Conservation (phyloP, 2,329 filamentous ascomycete genomes). For the Ophiostoma perfectum region DNA sequence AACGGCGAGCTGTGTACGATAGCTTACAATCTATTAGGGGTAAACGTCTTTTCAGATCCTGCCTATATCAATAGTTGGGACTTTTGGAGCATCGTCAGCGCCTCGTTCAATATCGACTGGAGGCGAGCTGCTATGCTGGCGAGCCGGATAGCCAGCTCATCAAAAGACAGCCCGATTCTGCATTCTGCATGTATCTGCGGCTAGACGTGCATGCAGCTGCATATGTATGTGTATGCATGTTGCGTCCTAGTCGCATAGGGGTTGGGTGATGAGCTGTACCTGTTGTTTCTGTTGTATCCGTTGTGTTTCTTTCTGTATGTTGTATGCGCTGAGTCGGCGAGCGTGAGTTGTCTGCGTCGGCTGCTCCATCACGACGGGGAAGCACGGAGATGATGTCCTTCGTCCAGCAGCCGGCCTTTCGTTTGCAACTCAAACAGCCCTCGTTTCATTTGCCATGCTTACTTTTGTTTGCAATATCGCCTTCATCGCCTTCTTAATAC, state of each 20-base stretch:
- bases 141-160: background rate
- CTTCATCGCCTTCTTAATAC: background rate
- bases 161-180: slow-evolving; percentile 2
- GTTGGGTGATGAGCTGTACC: no score
- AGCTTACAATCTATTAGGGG: no score
- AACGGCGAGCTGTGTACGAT: no score
- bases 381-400: background rate
- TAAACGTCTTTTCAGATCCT: no score
- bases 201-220: background rate
- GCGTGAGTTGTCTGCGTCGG: background rate
- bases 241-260: background rate
- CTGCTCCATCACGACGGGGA: background rate
- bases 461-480: background rate
- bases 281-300: background rate
- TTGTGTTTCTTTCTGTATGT: background rate
- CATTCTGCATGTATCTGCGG: background rate
- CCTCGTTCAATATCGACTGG: background rate
- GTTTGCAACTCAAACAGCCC: no score
- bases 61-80: background rate
- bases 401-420: no score
- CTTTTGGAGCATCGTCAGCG: background rate
- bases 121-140: background rate
- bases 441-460: no score
- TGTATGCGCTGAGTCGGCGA: background rate
- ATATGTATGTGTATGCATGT: background rate